Evolutionary conservation across 495 filamentous ascomycete genomes (phyloP), one percentile per base, ranked within the genome.

Genomic region (Aeminium ludgeri): DNA sequence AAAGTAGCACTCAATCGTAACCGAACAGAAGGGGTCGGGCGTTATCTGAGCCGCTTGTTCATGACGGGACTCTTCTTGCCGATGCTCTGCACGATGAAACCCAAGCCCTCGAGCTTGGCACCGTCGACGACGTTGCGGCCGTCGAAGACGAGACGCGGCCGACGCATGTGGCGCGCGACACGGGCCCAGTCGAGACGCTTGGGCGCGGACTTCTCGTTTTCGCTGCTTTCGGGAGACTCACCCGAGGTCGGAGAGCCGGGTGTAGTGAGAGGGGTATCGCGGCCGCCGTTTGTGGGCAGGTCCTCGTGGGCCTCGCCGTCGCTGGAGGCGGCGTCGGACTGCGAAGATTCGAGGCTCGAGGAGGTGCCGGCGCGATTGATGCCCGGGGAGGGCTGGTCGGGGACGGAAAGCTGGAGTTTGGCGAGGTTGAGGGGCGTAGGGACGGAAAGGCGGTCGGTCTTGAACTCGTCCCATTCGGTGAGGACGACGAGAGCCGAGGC

Each of bases 61-160:
- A 25, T 25, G 23, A 25, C 23, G 12, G 34, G 10, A 15, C 34
- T 23, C 34, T n/a, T 36, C 44, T 56, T 49, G 20, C 70, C 70
- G 38, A 74, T 64, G 35, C 59, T 61, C 50, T 70, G 63, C 5
- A 74, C 67, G 0, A 53, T 54, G 51, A 81, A 68, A 0, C 76
- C 78, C 20, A 81, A 52, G 30, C 54, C 60, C 29, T 66, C 63
- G 53, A 83, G 60, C 44, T 67, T 65, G 11, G 46, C 51, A 6
- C 61, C 58, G 49, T 82, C 69, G 11, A 83, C 54, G 18, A 79
- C 59, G 20, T 74, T 70, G 20, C 76, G 68, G 12, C 80, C 80
- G 43, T 85, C 80, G 54, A 85, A 83, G 4, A 83, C 59, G 62
- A 72, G 78, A 44, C 68, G 70, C 1, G 79, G 80, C 40, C 74